Conservation (phyloP, 495 filamentous ascomycete genomes). For the Pseudoneurospora amorphoporcata region DNA sequence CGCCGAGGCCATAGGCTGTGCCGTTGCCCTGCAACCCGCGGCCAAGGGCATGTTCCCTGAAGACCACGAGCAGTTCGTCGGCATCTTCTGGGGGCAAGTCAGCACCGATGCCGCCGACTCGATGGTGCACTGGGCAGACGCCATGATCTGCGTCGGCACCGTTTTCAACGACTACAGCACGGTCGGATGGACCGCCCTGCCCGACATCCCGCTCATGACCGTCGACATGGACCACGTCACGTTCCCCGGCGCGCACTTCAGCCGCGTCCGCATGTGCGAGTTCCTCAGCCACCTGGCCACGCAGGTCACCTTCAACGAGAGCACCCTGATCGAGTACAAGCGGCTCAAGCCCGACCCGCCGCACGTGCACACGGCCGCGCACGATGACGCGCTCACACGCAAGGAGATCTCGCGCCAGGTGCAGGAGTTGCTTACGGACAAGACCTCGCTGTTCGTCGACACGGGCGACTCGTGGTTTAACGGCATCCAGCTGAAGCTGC, state of each 20-base stretch:
- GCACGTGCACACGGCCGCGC: constrained; percentile 1
- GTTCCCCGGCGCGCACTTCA: constrained; percentile 15
- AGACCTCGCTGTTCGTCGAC: constrained; percentile 12
- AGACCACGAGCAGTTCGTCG: constrained; percentile 13
- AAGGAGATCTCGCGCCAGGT: constrained; percentile 12
- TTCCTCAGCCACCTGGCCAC: constrained; percentile 9
- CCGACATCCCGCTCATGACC: constrained; percentile 11
- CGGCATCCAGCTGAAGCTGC: constrained; percentile 11
- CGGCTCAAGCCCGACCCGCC: constrained; percentile 11
- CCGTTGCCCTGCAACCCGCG: constrained; percentile 17
- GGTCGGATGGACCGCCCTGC: constrained; percentile 17
- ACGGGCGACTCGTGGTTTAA: constrained; percentile 21
- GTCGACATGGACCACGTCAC: constrained; percentile 16
- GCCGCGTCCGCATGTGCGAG: constrained; percentile 10
- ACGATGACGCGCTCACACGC: constrained; percentile 8
- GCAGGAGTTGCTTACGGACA: constrained; percentile 4
- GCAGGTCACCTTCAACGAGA: constrained; percentile 6
- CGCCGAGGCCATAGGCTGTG: constrained; percentile 16
- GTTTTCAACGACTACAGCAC: constrained; percentile 19
- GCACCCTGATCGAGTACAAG: constrained; percentile 15
- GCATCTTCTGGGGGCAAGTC: constrained; percentile 18
- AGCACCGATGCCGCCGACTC: constrained; percentile 15
- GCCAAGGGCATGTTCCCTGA: constrained; percentile 20
- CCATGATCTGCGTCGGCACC: constrained; percentile 13
- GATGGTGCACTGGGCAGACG: constrained; percentile 18